Conservation (phyloP, 139 green algal species). For the Volvox reticuliferus region DNA sequence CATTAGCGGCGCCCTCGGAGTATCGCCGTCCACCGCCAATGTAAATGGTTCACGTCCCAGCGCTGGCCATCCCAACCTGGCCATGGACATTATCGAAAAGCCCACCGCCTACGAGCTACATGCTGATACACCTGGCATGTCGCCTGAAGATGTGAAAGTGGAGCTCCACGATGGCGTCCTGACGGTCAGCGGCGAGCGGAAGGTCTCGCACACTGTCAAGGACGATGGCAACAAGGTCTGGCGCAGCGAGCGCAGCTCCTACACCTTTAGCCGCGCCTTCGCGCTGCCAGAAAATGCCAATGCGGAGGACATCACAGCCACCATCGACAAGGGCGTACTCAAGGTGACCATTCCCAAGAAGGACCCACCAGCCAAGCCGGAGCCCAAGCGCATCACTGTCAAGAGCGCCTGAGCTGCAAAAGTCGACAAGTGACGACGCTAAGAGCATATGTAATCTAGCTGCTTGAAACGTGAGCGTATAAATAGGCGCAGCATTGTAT, state of each 20-base stretch:
- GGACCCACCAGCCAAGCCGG: slow-evolving; percentile 37
- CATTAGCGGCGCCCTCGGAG: background rate
- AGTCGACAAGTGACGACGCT: too few species aligned
- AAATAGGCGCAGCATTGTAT: too few species aligned
- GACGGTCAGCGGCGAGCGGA: slow-evolving; percentile 33
- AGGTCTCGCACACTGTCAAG: slow-evolving; percentile 38
- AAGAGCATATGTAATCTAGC: too few species aligned
- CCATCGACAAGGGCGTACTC: slow-evolving; percentile 59
- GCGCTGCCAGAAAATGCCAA: slow-evolving; percentile 59
- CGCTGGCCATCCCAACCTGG: background rate
- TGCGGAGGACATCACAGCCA: slow-evolving; percentile 45
- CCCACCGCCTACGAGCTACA: slow-evolving; percentile 2
- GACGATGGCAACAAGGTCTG: slow-evolving; percentile 49
- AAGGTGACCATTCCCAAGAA: slow-evolving; percentile 57
- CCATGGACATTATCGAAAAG: slow-evolving; percentile 35
- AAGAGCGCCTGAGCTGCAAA: background rate
- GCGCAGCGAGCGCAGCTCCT: slow-evolving; percentile 50
- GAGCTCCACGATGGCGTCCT: slow-evolving; percentile 12
- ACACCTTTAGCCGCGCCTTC: slow-evolving; percentile 54
- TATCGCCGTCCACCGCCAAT: background rate
- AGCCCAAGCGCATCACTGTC: slow-evolving; percentile 60
- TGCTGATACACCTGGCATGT: slow-evolving; percentile 34
- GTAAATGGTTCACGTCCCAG: background rate
- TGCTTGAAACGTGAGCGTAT: too few species aligned
- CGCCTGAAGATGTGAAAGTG: slow-evolving; percentile 40